Conservation (phyloP, 495 filamentous ascomycete species). For the Tuber borchii region DNA sequence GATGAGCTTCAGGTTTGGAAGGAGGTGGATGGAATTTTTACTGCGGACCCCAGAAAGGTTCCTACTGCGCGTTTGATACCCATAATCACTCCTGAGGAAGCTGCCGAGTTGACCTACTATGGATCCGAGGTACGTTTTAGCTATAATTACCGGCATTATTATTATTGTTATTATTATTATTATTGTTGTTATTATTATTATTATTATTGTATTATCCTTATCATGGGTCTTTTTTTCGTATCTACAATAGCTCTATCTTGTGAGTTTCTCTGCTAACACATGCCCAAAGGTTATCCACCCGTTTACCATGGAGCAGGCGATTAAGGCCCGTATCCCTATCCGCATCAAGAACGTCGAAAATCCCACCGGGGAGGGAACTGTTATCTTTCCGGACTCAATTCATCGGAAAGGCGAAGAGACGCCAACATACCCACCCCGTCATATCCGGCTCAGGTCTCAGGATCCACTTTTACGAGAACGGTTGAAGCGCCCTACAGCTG, state of each 20-base stretch:
- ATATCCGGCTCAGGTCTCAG: conserved; percentile 21
- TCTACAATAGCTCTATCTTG: neutral
- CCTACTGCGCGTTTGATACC: conserved; percentile 70
- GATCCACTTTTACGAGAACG: conserved; percentile 45
- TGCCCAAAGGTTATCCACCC: conserved; percentile 76
- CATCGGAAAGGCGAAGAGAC: conserved; percentile 40
- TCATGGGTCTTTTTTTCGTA: neutral
- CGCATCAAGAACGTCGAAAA: conserved; percentile 99
- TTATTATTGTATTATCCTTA: neutral
- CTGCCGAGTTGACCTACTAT: conserved; percentile 86
- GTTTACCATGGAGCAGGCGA: conserved; percentile 97
- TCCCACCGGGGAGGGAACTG: conserved; percentile 74
- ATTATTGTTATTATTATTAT: neutral
- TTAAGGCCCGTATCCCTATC: conserved; percentile 73
- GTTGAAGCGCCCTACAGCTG: conserved; percentile 76
- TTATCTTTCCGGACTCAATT: conserved; percentile 56
- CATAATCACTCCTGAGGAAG: conserved; percentile 77
- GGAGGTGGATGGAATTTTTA: conserved; percentile 88
- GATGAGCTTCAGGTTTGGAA: conserved; percentile 88
- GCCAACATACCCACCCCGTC: conserved; percentile 30
- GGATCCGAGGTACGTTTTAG: conserved; percentile 56
- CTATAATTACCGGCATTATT: neutral
- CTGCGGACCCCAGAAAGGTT: conserved; percentile 79
- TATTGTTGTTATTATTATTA: neutral
- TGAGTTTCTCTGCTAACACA: neutral